Base-by-base conservation (phyloP, 257 asterid genomes). In the Solanum paucissectum region DNA sequence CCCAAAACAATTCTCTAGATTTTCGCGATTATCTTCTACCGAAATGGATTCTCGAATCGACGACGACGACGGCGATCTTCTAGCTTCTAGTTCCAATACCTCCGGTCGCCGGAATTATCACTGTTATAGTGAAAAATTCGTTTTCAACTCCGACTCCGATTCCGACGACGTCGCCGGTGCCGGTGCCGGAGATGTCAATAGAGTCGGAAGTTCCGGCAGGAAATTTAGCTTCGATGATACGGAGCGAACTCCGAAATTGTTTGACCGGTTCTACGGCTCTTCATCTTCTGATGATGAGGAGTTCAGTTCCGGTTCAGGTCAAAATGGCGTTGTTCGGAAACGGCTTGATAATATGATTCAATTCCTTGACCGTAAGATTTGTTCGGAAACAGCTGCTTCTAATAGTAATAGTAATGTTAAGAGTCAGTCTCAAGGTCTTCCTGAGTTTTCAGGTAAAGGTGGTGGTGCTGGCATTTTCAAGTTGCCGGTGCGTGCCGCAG, bases 301-400 rank as follows among this genome's bases (percentile, higher is more conserved):
- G 33, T 91, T 83, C 89, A 84, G 87, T 89, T 88, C 87, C 4
- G 87, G 89, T 74, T 88, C 95, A 1, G 72, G 95, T 52, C 86
- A 89, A 36, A 89, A 36, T 33, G 95, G 91, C 74, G 94, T 94
- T 89, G 90, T 88, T 42, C 98, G 94, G 89, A 94, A 92, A 89
- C 93, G 98, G 29, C 94, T 97, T 76, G 98, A 97, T 90, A 93
- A 95, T 90, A 97, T 95, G 99, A 94, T 97, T 87, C 94, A 97
- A 72, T 93, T 93, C 85, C 94, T 97, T 44, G 98, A 97, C 90
- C 90, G 95, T 84, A 95, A 95, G 92, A 93, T 97, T 11, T 93
- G 97, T 8, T 86, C 88, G 36, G 88, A 94, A 12, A 66, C 92
- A 1, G 77, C 92, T 12, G 88, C 92, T 37, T 49, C 84, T 11